Conservation (phyloP, 129 eudicot genomes). For the Calendula officinalis region DNA sequence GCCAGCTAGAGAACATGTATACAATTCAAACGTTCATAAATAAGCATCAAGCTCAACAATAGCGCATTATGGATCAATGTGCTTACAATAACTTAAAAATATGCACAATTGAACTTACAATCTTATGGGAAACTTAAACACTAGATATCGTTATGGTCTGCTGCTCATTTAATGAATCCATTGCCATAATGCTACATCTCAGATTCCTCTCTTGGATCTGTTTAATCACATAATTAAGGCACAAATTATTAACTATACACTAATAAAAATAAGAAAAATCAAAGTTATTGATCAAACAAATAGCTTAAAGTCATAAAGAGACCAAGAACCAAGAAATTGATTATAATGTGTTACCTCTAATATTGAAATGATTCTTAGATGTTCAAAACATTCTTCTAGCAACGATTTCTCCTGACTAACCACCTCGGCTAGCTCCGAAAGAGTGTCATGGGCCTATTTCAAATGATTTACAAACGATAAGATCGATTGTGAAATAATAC, state of each 20-base stretch:
- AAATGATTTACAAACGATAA: neutral
- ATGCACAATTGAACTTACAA: neutral
- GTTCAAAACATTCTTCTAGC: conserved; percentile 70
- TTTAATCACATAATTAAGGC: conserved; percentile 13
- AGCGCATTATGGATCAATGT: conserved; percentile 1
- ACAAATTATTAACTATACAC: neutral
- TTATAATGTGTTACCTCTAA: conserved; percentile 51
- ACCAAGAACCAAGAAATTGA: neutral
- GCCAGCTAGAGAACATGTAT: neutral
- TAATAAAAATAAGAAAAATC: neutral
- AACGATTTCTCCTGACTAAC: conserved; percentile 62
- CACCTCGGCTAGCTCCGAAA: conserved; percentile 61
- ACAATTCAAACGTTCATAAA: neutral
- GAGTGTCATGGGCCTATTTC: conserved; percentile 43
- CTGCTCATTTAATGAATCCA: conserved; percentile 32
- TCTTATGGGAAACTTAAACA: neutral
- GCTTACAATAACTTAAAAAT: neutral
- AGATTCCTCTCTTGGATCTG: conserved; percentile 57
- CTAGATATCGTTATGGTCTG: too few species aligned
- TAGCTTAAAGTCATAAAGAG: neutral
- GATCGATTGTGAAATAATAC: neutral
- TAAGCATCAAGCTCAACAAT: conserved; percentile 4
- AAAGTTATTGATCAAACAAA: neutral
- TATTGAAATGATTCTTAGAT: conserved; percentile 42
- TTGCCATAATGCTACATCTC: conserved; percentile 38